These are phyloP conservation scores for Lotus japonicus DNA, from an alignment of 306 rosid species.

Conservation along the genomic window DNA sequence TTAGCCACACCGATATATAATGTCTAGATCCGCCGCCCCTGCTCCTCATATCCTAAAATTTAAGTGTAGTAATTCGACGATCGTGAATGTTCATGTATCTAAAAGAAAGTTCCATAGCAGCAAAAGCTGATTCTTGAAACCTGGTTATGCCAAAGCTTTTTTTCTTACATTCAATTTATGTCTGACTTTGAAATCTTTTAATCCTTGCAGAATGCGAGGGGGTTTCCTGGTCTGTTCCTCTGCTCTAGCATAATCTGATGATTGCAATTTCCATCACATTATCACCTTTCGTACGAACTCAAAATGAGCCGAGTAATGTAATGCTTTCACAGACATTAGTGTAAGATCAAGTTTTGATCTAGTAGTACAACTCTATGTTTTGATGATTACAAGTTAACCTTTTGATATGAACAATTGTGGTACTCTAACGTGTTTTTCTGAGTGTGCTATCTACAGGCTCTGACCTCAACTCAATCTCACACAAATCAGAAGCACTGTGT, in stretches of 20 bases:
- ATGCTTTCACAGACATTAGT: background rate
- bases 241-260: background rate
- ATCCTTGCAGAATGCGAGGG: background rate
- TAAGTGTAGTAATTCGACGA: background rate
- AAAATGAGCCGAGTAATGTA: background rate
- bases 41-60: too few relatives aligned
- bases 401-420: too few relatives aligned
- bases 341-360: too few relatives aligned
- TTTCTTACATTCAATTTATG: background rate
- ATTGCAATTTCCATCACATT: background rate
- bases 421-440: too few relatives aligned
- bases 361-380: too few relatives aligned
- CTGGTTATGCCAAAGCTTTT: background rate
- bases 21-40: too few relatives aligned
- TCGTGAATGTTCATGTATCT: background rate
- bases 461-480: too few relatives aligned
- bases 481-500: too few relatives aligned
- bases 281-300: background rate
- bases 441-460: too few relatives aligned
- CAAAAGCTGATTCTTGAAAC: slow-evolving; percentile 6
- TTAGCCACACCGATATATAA: too few relatives aligned
- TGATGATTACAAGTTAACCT: too few relatives aligned
- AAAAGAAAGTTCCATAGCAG: background rate
- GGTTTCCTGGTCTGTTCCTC: background rate
- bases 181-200: background rate